These are phyloP conservation scores for Hymenoscyphus infarciens DNA, from an alignment of 2,329 filamentous ascomycete species.

Conservation along the genomic window DNA sequence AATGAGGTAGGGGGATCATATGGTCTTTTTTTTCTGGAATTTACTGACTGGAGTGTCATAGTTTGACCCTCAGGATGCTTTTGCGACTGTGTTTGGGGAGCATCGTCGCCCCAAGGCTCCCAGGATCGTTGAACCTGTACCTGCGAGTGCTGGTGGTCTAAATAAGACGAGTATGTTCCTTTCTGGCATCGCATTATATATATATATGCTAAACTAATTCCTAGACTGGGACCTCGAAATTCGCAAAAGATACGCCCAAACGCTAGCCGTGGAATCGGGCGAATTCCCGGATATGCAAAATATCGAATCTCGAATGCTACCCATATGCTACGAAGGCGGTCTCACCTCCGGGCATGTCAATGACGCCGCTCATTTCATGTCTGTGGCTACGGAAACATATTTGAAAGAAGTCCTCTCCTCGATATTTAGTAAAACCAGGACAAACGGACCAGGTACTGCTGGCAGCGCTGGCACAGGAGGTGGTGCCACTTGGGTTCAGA, in stretches of 20 bases:
- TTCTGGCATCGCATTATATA: constrained; percentile 51
- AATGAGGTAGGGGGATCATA: constrained; percentile 50
- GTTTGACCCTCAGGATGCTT: constrained; percentile 34
- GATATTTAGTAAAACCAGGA: constrained; percentile 60
- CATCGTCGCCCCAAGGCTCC: constrained; percentile 35
- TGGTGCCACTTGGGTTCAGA: constrained; percentile 71
- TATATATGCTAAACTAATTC: constrained; percentile 10
- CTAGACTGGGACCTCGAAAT: constrained; percentile 65
- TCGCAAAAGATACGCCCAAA: constrained; percentile 60
- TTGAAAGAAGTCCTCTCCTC: constrained; percentile 63
- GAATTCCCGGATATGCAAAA: constrained; percentile 65
- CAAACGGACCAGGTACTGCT: constrained; percentile 61
- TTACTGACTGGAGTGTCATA: constrained; percentile 15
- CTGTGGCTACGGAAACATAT: constrained; percentile 62
- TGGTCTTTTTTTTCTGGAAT: not conserved
- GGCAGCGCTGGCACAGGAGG: constrained; percentile 61
- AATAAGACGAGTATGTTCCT: constrained; percentile 63
- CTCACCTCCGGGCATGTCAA: constrained; percentile 55
- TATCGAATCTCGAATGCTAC: constrained; percentile 63
- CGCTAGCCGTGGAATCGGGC: constrained; percentile 63
- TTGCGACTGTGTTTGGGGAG: constrained; percentile 34
- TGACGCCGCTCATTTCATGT: constrained; percentile 62
- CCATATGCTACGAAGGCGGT: constrained; percentile 64
- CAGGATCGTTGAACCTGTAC: constrained; percentile 57
- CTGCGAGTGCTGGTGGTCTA: constrained; percentile 67